Evolutionary conservation across 1,139 yeast genomes (phyloP), one percentile per base, ranked within the genome.

Genomic region (Casaregolazyma suthepensis): DNA sequence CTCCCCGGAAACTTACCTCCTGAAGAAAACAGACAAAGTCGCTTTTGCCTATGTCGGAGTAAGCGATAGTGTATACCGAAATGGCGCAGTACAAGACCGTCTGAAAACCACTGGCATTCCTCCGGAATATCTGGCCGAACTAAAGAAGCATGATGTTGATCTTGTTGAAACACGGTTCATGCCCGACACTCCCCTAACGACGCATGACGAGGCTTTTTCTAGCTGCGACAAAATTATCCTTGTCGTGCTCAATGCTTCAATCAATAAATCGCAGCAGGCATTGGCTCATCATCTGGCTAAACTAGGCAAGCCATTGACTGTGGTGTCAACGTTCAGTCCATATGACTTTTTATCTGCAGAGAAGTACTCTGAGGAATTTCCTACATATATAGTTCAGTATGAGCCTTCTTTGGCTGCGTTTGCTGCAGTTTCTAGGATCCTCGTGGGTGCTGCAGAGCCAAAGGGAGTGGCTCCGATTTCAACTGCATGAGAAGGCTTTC

Each of bases 271-370:
- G 46, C 61, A 58, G 48, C 46, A 51, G 43, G 38, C 42, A 3
- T 48, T 57, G 13, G 56, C 53, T 22, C 26, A 50, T 37, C 59
- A 58, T 38, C 40, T 58, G 23, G 40, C 55, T n/a, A 45, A 26
- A 12, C 43, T 54, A 31, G 53, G 78, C 1, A 80, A 80, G 58
- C 82, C 83, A 5, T 67, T 80, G 59, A 71, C 81, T 6, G 72
- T 80, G 5, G 72, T 80, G 12, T 82, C 85, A 2, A 78, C 82
- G 0, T 77, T 77, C 61, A 77, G 82, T 2, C 85, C 85, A 1
- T 80, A 79, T 58, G 84, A 80, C 63, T 79, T 80, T 61, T 73
- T 78, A 54, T 76, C 77, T 58, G 75, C 75, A 56, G 75, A 72
- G 53, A 71, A 73, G 52, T 73, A 79, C 23, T 40, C 51, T 29